Evolutionary conservation across 2,329 filamentous ascomycete genomes (phyloP), one percentile per base, ranked within the genome.

Genomic region (Trichoderma pleuroti): DNA sequence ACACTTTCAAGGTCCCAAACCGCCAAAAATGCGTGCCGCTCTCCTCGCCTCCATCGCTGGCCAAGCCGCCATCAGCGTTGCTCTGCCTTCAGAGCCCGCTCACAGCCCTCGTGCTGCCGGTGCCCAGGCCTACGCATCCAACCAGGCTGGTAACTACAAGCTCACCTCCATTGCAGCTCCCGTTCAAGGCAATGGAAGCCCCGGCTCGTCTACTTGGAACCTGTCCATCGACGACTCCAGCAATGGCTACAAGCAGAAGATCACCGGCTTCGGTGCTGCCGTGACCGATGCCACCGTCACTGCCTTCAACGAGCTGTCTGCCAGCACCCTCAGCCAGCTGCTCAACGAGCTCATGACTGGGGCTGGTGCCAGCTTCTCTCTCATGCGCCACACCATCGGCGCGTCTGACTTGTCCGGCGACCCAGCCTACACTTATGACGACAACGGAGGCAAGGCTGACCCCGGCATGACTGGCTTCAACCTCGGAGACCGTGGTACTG

Each of bases 221-320:
- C 75, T 83, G 61, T 78, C 70, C 66, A 76, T 83, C 60, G 78
- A 83, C 70, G 81, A 83, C 73, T 77, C 79, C 7, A 34, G 74
- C 18, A 71, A 76, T 5, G 81, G 81, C 18, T 72, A 79, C 74
- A 82, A 81, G 72, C 81, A 83, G 74, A 78, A 71, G 32, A 75
- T 83, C 72, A 77, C 73, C 26, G 81, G 81, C 6, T 83, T 83
- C 68, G 81, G 81, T 32, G 81, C 79, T 11, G 76, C 81, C 9
- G 80, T 83, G 32, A 82, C 81, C 4, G 81, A 83, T 70, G 79
- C 81, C 28, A 82, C 81, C 5, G 80, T 82, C 11, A 74, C 77
- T 49, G 78, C 81, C 39, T 76, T 82, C 73, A 78, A 79, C 61
- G 70, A 74, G 11, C 77, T 83, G 11, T 72, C 79, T 9, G 72